Evolutionary conservation across 2,329 filamentous ascomycete genomes (phyloP), one percentile per base, ranked within the genome.

Genomic region (Beauveria varroae): DNA sequence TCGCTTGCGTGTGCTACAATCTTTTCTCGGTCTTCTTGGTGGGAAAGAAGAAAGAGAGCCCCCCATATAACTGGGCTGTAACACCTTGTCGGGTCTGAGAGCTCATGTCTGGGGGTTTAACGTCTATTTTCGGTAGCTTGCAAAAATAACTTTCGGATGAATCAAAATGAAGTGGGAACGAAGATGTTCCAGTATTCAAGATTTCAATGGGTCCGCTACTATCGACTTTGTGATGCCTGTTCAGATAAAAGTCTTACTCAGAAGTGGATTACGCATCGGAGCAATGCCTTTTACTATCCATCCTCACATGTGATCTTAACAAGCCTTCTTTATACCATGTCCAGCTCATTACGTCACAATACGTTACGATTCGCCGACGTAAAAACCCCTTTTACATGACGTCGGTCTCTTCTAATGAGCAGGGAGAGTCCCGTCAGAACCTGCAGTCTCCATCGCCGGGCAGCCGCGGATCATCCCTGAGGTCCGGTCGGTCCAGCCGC

Each of bases 1-100:
- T 57, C 54, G 60, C 54, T 57, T 58, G 54, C 54, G 53, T 57
- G 47, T 58, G 54, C 60, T 49, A 41, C 60, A 62, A 62, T 58
- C 28, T 62, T 53, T 62, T 62, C 54, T 62, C 54, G 41, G 49
- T 62, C 60, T 57, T 62, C 60, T 62, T 62, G 60, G 60, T 62
- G 60, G 40, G 60, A 52, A 62, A 62, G 60, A 57, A 57, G 60
- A 54, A 57, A 16, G 54, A 46, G 60, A 62, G 41, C 54, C 60
- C 53, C 41, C 26, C 30, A 44, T 10, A 18, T 50, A 16, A 34
- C 51, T 24, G 34, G 50, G 51, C 51, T 41, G 50, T 54, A 24
- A 57, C 20, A 16, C 44, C 46, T 43, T 7, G n/a, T 8, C 37
- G 6, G 52, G 43, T 49, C 3, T 47, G 34, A n/a, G 34, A 20